Conservation (phyloP, 2,329 filamentous ascomycete genomes). For the Pyrenophora tritici-repentis region DNA sequence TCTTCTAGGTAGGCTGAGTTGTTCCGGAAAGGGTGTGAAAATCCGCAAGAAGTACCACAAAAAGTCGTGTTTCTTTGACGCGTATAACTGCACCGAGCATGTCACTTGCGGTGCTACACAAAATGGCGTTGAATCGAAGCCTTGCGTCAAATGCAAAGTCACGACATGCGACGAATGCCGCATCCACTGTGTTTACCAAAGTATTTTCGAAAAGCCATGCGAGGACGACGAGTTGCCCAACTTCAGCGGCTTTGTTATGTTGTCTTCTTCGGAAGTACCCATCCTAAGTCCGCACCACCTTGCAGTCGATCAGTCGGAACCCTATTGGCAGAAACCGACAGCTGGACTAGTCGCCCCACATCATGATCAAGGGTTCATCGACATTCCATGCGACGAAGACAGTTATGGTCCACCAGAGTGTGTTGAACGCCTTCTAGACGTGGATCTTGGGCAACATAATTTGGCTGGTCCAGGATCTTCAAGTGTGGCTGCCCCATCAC, state of each 20-base stretch:
- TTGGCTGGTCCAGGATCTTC: slow-evolving; percentile 27
- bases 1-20: slow-evolving; percentile 33
- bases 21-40: slow-evolving; percentile 32
- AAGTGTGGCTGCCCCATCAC: slow-evolving; percentile 27
- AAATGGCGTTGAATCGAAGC: slow-evolving; percentile 21
- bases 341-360: slow-evolving; percentile 17
- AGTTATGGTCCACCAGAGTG: slow-evolving; percentile 25
- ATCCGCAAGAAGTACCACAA: slow-evolving; percentile 29
- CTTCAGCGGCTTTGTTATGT: slow-evolving; percentile 38
- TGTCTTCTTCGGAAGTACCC: slow-evolving; percentile 30
- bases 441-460: slow-evolving; percentile 29
- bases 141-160: slow-evolving; percentile 33
- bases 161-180: slow-evolving; percentile 46
- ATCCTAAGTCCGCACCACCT: slow-evolving; percentile 40
- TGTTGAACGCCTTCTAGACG: slow-evolving; percentile 32
- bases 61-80: slow-evolving; percentile 31
- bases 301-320: background rate
- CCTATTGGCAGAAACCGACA: slow-evolving; percentile 17
- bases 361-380: slow-evolving; percentile 42
- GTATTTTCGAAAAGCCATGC: slow-evolving; percentile 29
- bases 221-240: slow-evolving; percentile 38
- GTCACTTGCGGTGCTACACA: slow-evolving; percentile 27
- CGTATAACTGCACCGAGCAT: slow-evolving; percentile 29
- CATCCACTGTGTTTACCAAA: slow-evolving; percentile 44
- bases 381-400: slow-evolving; percentile 30